Conservation (phyloP, 768 basidiomycete species). For the Boletellus emodensis region DNA sequence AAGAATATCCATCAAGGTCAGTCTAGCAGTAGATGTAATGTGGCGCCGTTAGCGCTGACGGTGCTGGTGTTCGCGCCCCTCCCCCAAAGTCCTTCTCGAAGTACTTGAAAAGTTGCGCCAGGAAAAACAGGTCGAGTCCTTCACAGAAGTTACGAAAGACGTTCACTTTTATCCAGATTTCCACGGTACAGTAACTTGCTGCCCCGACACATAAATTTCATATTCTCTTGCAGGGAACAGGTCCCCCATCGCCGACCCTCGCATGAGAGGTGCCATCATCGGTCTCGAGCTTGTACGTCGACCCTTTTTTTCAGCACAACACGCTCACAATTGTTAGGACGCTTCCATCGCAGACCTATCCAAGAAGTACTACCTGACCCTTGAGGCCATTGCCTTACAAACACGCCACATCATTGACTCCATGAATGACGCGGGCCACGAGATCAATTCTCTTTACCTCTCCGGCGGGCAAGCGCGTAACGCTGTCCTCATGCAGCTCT, state of each 20-base stretch:
- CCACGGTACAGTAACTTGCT: conserved; percentile 52
- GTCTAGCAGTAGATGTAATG: background rate
- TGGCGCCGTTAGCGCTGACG: background rate
- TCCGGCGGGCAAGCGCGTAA: conserved; percentile 94
- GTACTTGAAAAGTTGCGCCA: conserved; percentile 61
- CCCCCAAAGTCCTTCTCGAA: conserved; percentile 60
- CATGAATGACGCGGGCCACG: conserved; percentile 85
- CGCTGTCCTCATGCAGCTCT: conserved; percentile 77
- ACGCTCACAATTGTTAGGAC: conserved; percentile 43
- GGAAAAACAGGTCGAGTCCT: conserved; percentile 51
- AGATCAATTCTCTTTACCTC: conserved; percentile 83
- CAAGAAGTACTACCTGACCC: conserved; percentile 82
- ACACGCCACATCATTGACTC: conserved; percentile 90
- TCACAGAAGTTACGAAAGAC: conserved; percentile 85
- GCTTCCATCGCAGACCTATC: conserved; percentile 76
- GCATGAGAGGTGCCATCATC: conserved; percentile 88
- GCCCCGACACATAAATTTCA: background rate
- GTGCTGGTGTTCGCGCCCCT: background rate
- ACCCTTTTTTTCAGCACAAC: background rate
- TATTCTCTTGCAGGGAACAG: conserved; percentile 66
- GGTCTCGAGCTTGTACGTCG: conserved; percentile 72
- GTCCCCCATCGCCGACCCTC: conserved; percentile 93
- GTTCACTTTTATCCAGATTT: conserved; percentile 95
- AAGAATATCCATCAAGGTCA: conserved; percentile 57
- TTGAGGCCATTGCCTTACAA: conserved; percentile 92